Evolutionary conservation across 345 rosid species (phyloP), one percentile per base, ranked within the genome.

Genomic region (Aquilaria yunnanensis): DNA sequence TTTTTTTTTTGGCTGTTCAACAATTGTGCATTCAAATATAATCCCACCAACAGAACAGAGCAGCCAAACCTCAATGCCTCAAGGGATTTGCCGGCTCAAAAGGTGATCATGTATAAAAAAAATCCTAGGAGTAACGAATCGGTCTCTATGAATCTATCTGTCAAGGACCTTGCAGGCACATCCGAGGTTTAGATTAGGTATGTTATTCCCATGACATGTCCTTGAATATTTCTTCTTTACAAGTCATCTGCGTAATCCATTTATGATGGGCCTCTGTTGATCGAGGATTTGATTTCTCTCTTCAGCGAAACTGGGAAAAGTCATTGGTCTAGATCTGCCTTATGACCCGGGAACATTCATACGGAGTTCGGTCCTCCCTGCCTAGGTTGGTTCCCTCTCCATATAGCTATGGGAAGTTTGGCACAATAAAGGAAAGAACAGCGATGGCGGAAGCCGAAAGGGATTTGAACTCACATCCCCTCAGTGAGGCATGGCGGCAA

Each of bases 101-200:
- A 84, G 54, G 82, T 78, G 23, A 23, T 23, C 52, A 64, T 54
- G 51, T 70, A 55, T 58, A 61, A 50, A 50, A 77, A 64, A 62
- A 74, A 51, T 64, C 70, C 77, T 60, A 76, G 75, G 72, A 76
- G 80, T 48, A 62, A 69, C 10, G 88, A 78, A 71, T 77, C 66
- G 61, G 57, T 78, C 75, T 68, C 84, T 70, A 63, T 68, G 12
- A 75, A 79, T 23, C 23, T 23, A 23, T 70, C 59, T 70, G 33
- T 72, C 80, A 3, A 73, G 80, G 73, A 67, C 78, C 59, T 62
- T 74, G 72, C 89, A 74, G 65, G 75, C 83, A 59, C 69, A 69
- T 56, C 94, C 87, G 72, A 83, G 90, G 81, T 66, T 80, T 64
- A 83, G 84, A 32, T 61, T 70, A 34, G 93, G 96, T 92, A 85